A percentile compares a stretch with the other conserved stretches of the same genome.
phyloP scores from a whole-genome alignment of 73 alveolate species.

The Stentor coeruleus region DNA sequence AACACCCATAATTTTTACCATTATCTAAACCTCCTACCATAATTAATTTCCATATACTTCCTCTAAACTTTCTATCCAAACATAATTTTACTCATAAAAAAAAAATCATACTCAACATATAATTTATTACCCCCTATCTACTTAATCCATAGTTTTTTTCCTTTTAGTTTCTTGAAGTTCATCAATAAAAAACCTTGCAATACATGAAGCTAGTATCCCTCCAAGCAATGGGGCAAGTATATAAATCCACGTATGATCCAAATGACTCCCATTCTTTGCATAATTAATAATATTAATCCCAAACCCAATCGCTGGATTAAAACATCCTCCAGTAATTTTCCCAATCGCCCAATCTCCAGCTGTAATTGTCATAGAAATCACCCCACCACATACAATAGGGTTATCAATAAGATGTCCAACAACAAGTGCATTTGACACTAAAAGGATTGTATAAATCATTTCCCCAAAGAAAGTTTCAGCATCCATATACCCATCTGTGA shows the following conservation, averaged over 20 bases:
- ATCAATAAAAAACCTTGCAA: too few species aligned
- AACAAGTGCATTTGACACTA: not conserved
- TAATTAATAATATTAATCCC: not conserved
- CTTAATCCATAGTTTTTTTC: too few species aligned
- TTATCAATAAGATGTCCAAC: not conserved
- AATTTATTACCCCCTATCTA: too few species aligned
- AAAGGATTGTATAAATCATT: not conserved
- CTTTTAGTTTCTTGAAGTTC: too few species aligned
- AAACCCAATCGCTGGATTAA: slow-evolving; percentile 16
- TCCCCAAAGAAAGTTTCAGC: slow-evolving; percentile 7
- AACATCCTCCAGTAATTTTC: not conserved
- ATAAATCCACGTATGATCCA: slow-evolving; percentile 19
- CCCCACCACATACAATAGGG: not conserved
- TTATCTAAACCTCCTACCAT: too few species aligned
- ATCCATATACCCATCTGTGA: not conserved
- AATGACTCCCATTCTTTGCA: not conserved
- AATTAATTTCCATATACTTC: too few species aligned
- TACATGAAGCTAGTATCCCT: not conserved
- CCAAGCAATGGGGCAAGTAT: slow-evolving; percentile 1
- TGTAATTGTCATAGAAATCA: not conserved
- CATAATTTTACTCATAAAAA: too few species aligned
- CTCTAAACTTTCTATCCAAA: too few species aligned
- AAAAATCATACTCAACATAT: too few species aligned
- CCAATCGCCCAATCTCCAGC: slow-evolving; percentile 11
- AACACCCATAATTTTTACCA: too few species aligned